Conservation (phyloP, 2,329 filamentous ascomycete species). For the Pseudogymnoascus sp. region DNA sequence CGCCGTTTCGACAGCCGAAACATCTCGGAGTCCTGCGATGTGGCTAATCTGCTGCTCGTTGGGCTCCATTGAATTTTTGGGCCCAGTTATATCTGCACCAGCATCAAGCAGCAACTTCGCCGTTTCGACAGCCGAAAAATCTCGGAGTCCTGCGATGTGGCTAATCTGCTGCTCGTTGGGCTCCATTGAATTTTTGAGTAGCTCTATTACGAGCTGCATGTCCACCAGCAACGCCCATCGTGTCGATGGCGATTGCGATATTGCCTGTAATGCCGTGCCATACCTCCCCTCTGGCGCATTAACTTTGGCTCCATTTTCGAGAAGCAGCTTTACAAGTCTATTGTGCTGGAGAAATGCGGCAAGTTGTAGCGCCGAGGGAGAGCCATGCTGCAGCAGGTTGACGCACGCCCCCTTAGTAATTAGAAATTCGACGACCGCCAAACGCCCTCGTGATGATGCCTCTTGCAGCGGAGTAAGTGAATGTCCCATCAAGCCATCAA, state of each 20-base stretch:
- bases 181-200: not conserved
- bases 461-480: not conserved
- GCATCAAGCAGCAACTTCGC: not conserved
- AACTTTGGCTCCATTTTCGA: not conserved
- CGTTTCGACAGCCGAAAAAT: not conserved
- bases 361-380: not conserved
- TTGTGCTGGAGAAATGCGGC: not conserved
- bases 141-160: not conserved
- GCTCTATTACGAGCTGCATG: not conserved
- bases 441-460: not conserved
- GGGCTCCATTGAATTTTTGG: too few relatives aligned
- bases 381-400: not conserved
- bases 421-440: not conserved
- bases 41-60: not conserved
- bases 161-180: not conserved
- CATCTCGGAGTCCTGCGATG: not conserved
- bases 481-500: not conserved
- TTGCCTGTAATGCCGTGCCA: not conserved
- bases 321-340: not conserved
- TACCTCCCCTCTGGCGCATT: not conserved
- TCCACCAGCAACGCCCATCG: not conserved
- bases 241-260: not conserved
- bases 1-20: not conserved
- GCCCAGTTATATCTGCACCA: not conserved
- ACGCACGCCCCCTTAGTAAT: not conserved